Evolutionary conservation across 495 filamentous ascomycete species (phyloP), one percentile per base, ranked within the genome.

Genomic region (Beverwykella pulmonaria): DNA sequence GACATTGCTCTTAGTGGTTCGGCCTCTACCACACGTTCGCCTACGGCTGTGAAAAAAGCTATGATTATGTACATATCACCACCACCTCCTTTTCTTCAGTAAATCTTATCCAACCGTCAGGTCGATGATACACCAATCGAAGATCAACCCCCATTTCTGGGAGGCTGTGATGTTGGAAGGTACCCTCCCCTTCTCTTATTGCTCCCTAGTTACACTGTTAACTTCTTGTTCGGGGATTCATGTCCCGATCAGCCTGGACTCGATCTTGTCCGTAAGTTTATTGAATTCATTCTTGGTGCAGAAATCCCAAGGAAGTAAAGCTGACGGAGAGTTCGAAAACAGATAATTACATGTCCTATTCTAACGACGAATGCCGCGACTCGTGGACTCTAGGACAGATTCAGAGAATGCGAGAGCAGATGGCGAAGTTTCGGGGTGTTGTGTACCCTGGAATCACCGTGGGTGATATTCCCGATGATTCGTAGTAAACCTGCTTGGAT

Each of bases 341-440:
- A 44, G 39, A 44, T n/a, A 44, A 44, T n/a, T 44, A 44, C 39
- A 44, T 44, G 39, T 44, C 39, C 39, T 44, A 44, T 14, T 44
- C 39, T 14, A 44, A n/a, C 17, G 39, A 44, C 39, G 39, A 44
- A 44, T 44, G 39, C 15, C 39, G 39, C 39, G 15, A 44, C 39
- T 44, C 39, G 6, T 44, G 39, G 39, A 44, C 39, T n/a, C 39
- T 14, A n/a, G 39, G 39, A 3, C 39, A 44, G 17, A 44, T 44
- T n/a, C 39, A 44, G 17, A 44, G 39, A n/a, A 44, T 44, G 39
- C 6, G 39, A 44, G 39, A 44, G 39, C 39, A 44, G 17, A 44
- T 44, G 39, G 39, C 39, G 5, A 44, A 44, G 39, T 44, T 10
- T n/a, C 6, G 39, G 3, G 39, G 39, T 15, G 39, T 44, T 44